A percentile compares a stretch with the other conserved stretches of the same genome.
Evolutionary conservation across 768 basidiomycete species (phyloP).

Genomic region (Pholiota molesta): DNA sequence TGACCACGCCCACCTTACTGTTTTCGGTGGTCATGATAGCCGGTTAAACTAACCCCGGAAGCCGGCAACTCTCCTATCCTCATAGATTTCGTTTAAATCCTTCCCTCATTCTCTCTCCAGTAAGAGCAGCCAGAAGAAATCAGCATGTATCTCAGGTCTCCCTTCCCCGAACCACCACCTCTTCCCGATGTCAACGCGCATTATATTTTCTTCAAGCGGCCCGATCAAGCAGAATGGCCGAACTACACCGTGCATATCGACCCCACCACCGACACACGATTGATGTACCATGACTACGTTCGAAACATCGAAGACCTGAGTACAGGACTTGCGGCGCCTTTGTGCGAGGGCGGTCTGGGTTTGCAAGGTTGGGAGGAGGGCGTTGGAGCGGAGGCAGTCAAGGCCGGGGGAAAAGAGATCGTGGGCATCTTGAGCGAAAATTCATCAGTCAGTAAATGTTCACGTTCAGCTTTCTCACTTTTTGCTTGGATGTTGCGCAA

Average conservation of each 20-base stretch:
- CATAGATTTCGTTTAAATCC: neutral
- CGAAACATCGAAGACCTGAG: constrained; percentile 55
- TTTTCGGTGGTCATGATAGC: neutral
- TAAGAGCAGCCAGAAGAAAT: neutral
- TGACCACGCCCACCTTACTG: too few relatives aligned
- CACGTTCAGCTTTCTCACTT: neutral
- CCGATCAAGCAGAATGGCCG: constrained; percentile 56
- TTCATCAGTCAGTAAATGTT: constrained; percentile 51
- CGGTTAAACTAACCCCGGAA: neutral
- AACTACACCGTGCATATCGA: constrained; percentile 63
- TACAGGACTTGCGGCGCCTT: constrained; percentile 55
- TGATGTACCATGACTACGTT: constrained; percentile 51
- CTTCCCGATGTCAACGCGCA: constrained; percentile 56
- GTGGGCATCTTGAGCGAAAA: constrained; percentile 75
- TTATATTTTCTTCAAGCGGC: constrained; percentile 54
- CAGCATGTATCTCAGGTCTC: constrained; percentile 59
- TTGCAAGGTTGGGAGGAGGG: constrained; percentile 48
- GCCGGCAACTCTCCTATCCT: neutral
- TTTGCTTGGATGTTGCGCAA: constrained; percentile 24
- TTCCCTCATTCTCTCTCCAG: neutral
- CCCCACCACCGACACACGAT: constrained; percentile 45
- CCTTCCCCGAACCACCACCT: constrained; percentile 53
- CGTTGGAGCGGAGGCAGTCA: constrained; percentile 40
- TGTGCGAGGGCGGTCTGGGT: constrained; percentile 57
- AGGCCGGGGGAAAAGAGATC: constrained; percentile 44